phyloP scores from a whole-genome alignment of 2,329 filamentous ascomycete species.

The Aschersonia sp. region DNA sequence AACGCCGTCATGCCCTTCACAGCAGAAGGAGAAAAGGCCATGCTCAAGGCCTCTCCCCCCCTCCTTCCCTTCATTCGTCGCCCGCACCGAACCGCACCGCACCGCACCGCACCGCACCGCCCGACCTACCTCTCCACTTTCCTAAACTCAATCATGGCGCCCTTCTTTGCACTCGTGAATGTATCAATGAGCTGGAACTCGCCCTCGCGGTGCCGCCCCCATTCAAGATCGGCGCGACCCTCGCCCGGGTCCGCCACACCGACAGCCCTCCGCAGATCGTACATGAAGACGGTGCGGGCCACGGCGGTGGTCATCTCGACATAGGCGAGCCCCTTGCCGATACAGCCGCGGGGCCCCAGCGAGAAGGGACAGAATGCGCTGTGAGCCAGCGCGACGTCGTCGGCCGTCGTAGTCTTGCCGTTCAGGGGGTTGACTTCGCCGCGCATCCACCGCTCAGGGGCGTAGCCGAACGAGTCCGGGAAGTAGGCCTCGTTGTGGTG shows the following conservation, averaged over 20 bases:
- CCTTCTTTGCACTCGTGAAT: slow-evolving; percentile 61
- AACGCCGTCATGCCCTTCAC: too few species aligned
- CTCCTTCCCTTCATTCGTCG: too few species aligned
- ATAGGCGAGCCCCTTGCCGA: slow-evolving; percentile 56
- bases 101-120: too few species aligned
- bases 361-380: slow-evolving; percentile 64
- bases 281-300: slow-evolving; percentile 45
- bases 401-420: slow-evolving; percentile 27
- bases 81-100: background rate
- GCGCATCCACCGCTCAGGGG: slow-evolving; percentile 51
- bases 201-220: slow-evolving; percentile 35
- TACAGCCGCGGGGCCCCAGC: slow-evolving; percentile 55
- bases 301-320: slow-evolving; percentile 50
- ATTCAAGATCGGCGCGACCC: slow-evolving; percentile 31
- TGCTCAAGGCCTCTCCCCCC: too few species aligned
- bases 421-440: slow-evolving; percentile 24
- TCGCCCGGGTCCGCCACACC: slow-evolving; percentile 37
- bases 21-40: too few species aligned
- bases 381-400: slow-evolving; percentile 40
- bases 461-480: slow-evolving; percentile 40
- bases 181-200: slow-evolving; percentile 61
- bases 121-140: slow-evolving; percentile 10
- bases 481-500: slow-evolving; percentile 53
- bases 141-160: slow-evolving; percentile 51
- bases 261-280: slow-evolving; percentile 39